Evolutionary conservation across 1,139 yeast species (phyloP), one percentile per base, ranked within the genome.

Genomic region (Hyphopichia buzzinii): DNA sequence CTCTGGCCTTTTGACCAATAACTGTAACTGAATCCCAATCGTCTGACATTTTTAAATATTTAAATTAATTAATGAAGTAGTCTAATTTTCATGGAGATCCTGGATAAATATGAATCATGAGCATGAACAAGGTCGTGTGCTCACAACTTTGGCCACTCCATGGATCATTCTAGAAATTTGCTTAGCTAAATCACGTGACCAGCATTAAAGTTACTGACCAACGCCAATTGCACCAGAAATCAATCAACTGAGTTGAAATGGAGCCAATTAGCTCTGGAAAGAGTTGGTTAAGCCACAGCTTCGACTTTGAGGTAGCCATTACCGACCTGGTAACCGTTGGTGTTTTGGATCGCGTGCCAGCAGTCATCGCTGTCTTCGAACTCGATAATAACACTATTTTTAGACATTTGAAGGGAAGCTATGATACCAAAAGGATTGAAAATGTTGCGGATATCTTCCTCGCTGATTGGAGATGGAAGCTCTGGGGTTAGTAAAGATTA

Each of bases 21-120:
- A 84, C 67, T 35, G 96, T 88, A 57, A 82, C 90, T 44, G 79
- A 61, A 66, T 90, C 96, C 97, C 97, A 90, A 62, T 88, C 96
- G 36, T 33, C 36, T 40, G 75, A 70, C 74, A 69, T 69, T 32
- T 29, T n/a, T 55, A 12, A 8, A 27, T 27, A 27, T 8, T 13
- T 13, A 8, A 3, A 16, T 11, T 27, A 15, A 14, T 5, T 27
- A n/a, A 27, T 27, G 7, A 25, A 25, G 13, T n/a, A 13, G 15
- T 11, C 17, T 29, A 22, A 29, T 15, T 19, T 6, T 10, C 10
- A 10, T 6, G 10, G 23, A 19, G 10, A 19, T 19, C 23, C 10
- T 6, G 6, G 10, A 19, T 19, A 19, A 19, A 19, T 7, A 19
- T 19, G 23, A 19, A 7, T 19, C 23, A 19, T 10, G 10, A n/a